Percentiles rank a stretch among this genome's conserved stretches.
Conservation (phyloP, 805 yeast genomes). For the Nematodospora valgi region DNA sequence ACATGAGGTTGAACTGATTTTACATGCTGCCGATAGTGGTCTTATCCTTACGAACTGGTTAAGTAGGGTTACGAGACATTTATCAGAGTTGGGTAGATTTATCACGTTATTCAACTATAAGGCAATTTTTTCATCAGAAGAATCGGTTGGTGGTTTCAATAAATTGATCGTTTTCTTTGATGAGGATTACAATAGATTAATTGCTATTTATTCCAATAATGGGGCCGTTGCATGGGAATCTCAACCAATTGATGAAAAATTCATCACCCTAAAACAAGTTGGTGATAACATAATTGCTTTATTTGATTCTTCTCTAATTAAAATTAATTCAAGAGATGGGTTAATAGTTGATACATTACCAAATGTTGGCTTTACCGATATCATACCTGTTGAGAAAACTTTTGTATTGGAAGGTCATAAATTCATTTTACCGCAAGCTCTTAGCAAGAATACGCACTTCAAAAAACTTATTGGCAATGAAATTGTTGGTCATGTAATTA, state of each 20-base stretch:
- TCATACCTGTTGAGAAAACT: constrained; percentile 3
- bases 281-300: constrained; percentile 11
- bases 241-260: constrained; percentile 8
- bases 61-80: constrained; percentile 28
- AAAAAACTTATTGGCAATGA: constrained; percentile 6
- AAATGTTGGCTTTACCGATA: constrained; percentile 3
- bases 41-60: constrained; percentile 25
- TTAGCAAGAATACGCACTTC: neutral
- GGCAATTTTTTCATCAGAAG: constrained; percentile 5
- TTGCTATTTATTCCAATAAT: constrained; percentile 40
- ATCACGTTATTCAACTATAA: constrained; percentile 11
- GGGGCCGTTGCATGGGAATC: constrained; percentile 41
- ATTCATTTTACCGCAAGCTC: neutral
- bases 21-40: constrained; percentile 23
- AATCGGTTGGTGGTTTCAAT: constrained; percentile 28
- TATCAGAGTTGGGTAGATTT: constrained; percentile 30
- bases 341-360: neutral
- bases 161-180: constrained; percentile 30
- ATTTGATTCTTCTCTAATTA: constrained; percentile 9
- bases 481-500: constrained; percentile 22
- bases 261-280: constrained; percentile 8
- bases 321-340: constrained; percentile 14
- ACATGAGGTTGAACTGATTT: constrained; percentile 28
- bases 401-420: constrained; percentile 3
- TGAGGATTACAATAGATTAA: constrained; percentile 21